phyloP scores from a whole-genome alignment of 352 stramenopile species.

The Globisporangium orthogonon region DNA sequence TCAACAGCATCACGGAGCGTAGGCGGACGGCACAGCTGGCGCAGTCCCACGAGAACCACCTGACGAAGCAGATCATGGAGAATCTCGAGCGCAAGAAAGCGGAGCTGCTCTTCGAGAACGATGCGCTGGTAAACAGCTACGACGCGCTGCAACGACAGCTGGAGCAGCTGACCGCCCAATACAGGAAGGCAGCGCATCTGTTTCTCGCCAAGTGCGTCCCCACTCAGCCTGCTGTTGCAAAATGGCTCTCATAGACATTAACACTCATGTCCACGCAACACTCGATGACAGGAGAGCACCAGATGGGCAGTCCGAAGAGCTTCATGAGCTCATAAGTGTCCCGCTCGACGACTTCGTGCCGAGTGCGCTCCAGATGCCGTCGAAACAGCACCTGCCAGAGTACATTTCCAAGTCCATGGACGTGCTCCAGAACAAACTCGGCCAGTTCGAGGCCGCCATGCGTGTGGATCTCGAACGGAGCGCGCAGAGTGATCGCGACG shows the following conservation, averaged over 20 bases:
- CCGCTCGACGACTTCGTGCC: conserved; percentile 65
- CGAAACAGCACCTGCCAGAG: conserved; percentile 46
- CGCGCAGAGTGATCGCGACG: conserved; percentile 10
- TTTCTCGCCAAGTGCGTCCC: conserved; percentile 63
- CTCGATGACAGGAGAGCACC: conserved; percentile 28
- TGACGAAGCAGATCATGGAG: conserved; percentile 55
- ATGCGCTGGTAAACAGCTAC: conserved; percentile 48
- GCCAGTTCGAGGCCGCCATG: conserved; percentile 53
- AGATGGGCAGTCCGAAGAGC: conserved; percentile 34
- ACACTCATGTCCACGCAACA: too few relatives aligned
- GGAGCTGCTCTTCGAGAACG: conserved; percentile 59
- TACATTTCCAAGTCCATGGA: conserved; percentile 50
- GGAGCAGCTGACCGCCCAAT: conserved; percentile 57
- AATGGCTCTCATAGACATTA: too few relatives aligned
- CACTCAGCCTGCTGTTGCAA: neutral
- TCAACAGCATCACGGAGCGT: conserved; percentile 36
- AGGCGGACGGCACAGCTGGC: conserved; percentile 22
- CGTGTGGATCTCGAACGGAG: conserved; percentile 37
- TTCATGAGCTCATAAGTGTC: conserved; percentile 37
- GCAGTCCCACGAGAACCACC: conserved; percentile 49
- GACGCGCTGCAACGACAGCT: conserved; percentile 49
- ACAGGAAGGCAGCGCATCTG: conserved; percentile 64
- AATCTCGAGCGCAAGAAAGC: conserved; percentile 59
- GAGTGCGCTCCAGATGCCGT: conserved; percentile 54
- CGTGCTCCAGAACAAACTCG: conserved; percentile 35